Conservation (phyloP, 345 rosid genomes). For the Eucalyptus curtisii region DNA sequence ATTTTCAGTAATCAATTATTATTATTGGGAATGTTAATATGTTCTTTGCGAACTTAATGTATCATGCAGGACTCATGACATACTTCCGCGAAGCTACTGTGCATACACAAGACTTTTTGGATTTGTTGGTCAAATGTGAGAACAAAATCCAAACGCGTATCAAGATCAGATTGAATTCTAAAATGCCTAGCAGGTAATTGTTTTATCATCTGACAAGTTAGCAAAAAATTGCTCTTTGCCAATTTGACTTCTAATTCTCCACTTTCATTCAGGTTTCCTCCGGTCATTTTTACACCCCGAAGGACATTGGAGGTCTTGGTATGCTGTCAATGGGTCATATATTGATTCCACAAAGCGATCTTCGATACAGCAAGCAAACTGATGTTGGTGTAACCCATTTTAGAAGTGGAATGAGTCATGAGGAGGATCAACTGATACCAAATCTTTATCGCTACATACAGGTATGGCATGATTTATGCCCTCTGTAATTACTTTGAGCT, state of each 20-base stretch:
- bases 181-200: constrained; percentile 96
- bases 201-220: neutral
- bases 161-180: constrained; percentile 94
- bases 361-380: constrained; percentile 97
- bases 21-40: neutral
- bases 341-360: constrained; percentile 98
- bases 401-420: constrained; percentile 99
- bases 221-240: neutral
- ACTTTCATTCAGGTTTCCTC: constrained; percentile 67
- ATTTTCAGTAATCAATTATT: neutral
- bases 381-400: constrained; percentile 99
- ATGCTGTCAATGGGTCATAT: constrained; percentile 99
- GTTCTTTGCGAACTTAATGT: neutral
- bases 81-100: constrained; percentile 99
- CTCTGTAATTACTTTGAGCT: neutral
- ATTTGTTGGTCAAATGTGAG: constrained; percentile 95
- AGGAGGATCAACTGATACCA: constrained; percentile 97
- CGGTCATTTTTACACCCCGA: constrained; percentile 96
- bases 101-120: constrained; percentile 95
- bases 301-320: constrained; percentile 99
- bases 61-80: constrained; percentile 78
- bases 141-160: constrained; percentile 98
- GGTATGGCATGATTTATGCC: constrained; percentile 11
- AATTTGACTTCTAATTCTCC: neutral
- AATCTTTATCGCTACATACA: constrained; percentile 98